Percentiles rank a stretch among this genome's conserved stretches.
Conservation (phyloP, 1,139 yeast genomes). For the Kodamaea anthophila region DNA sequence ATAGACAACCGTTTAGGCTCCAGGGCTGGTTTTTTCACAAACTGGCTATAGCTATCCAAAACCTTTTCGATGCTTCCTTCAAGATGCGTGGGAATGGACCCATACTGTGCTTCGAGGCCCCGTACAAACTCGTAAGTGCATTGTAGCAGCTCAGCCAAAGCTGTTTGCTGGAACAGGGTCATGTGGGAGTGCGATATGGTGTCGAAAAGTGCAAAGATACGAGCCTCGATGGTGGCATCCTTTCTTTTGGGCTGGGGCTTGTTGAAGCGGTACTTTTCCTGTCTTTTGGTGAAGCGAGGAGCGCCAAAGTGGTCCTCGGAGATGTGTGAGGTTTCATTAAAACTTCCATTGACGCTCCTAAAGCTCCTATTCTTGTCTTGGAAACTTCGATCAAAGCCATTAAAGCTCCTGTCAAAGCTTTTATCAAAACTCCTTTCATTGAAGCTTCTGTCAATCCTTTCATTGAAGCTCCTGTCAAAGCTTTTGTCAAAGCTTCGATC, state of each 20-base stretch:
- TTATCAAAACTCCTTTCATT: neutral
- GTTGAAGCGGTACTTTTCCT: too few relatives aligned
- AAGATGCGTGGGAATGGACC: slow-evolving; percentile 4
- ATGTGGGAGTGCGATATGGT: slow-evolving; percentile 4
- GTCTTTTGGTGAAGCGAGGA: too few relatives aligned
- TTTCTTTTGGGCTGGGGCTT: too few relatives aligned
- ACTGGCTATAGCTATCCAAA: neutral
- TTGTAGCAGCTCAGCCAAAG: slow-evolving; percentile 9
- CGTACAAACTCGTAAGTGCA: slow-evolving; percentile 9
- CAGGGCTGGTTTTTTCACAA: too few relatives aligned
- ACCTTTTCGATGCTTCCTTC: slow-evolving; percentile 7
- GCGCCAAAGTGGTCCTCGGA: too few relatives aligned
- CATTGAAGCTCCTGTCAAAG: neutral
- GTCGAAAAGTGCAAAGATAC: slow-evolving; percentile 4
- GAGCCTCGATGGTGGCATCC: too few relatives aligned
- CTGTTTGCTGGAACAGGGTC: slow-evolving; percentile 11
- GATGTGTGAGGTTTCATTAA: neutral
- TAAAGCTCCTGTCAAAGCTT: neutral
- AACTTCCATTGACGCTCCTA: neutral
- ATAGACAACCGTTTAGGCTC: slow-evolving; percentile 2
- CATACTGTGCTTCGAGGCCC: slow-evolving; percentile 10
- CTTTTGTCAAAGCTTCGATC: neutral
- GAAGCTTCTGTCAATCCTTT: neutral
- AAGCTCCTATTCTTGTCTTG: neutral
- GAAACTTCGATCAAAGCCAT: neutral